Evolutionary conservation across 139 green algal genomes (phyloP), one percentile per base, ranked within the genome.

Genomic region (Closterium sp.): DNA sequence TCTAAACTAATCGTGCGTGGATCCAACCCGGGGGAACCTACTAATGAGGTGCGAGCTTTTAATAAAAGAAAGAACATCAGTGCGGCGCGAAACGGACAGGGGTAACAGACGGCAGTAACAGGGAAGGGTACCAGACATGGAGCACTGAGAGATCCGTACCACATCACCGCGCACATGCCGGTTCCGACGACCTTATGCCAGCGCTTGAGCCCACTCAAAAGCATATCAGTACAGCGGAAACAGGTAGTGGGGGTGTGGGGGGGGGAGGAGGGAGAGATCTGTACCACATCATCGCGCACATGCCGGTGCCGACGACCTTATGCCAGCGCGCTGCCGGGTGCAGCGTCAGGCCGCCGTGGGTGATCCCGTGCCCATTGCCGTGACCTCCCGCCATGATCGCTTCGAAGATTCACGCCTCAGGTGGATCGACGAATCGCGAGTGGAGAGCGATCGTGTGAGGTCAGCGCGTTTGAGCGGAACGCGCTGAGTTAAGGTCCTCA

Each of bases 271-370:
- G n/a, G n/a, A n/a, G n/a, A n/a, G n/a, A n/a, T n/a, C n/a, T 23
- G 25, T 31, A 91, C 96, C 96, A 97, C 96, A 97, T 97, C 87
- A 97, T 85, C n/a, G 91, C 86, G 34, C 92, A 94, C 90, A 97
- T 95, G 36, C 91, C 96, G 84, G 94, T 87, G 69, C 94, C 96
- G 2, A 93, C 81, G 4, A 84, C 34, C 7, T 76, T 91, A 86
- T 97, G 96, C 95, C 95, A 97, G 1, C 9, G 66, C 30, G 90
- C 91, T 8, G 96, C 81, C 66, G 93, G 89, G 90, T 97, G 96
- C 86, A 97, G 87, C 12, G 95, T 97, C 23, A 97, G 66, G 19
- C 96, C 96, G 64, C 89, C 94, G 84, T 97, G 95, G 32, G 95
- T 96, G 28, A 97, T 93, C 19, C 87, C 91, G 31, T 87, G 88